Base-by-base conservation (phyloP, 2,329 filamentous ascomycete genomes). In the Botryotinia globosa region DNA sequence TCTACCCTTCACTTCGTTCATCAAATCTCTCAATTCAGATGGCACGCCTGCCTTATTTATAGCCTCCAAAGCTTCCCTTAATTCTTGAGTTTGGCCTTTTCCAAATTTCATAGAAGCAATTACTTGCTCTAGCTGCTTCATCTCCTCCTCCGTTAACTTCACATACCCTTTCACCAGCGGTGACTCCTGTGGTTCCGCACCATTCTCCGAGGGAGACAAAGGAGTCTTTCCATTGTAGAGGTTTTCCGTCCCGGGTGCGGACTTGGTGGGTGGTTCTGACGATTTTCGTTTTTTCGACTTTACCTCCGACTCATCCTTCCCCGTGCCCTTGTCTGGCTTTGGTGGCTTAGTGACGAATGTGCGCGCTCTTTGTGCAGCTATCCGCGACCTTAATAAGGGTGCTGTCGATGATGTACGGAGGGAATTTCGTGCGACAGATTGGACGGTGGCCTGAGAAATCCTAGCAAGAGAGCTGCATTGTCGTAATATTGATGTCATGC, bases 31-130 rank as follows among this genome's bases (percentile, higher is more conserved):
- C 83, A 79, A 83, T 80, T 82, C 92, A 34, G 83, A 78, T 1
- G 93, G 92, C 25, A 94, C 88, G 16, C 94, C 94, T 59, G 90
- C 85, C 74, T 86, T 85, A 82, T 90, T 89, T 74, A 95, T 86
- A 42, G 86, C 84, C 74, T 87, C 83, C n/a, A 92, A 82, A 14
- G 90, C 85, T 65, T 87, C 85, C 73, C 89, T 85, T 73, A 94
- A 81, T 85, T 85, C 71, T 86, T 84, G 12, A 91, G 91, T 72
- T 93, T 82, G 68, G 85, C 85, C 74, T 86, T 84, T 76, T 88
- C 87, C 73, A 92, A 82, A 74, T 76, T 88, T 87, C 73, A 92
- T 81, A 74, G 85, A 84, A 3, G 80, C 79, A 59, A 92, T 85
- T 44, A 89, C 81, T 71, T 86, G 83, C 73, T 90, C 83, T 65